Conservation (phyloP, 2,329 filamentous ascomycete species). For the Leptographium lundbergii region DNA sequence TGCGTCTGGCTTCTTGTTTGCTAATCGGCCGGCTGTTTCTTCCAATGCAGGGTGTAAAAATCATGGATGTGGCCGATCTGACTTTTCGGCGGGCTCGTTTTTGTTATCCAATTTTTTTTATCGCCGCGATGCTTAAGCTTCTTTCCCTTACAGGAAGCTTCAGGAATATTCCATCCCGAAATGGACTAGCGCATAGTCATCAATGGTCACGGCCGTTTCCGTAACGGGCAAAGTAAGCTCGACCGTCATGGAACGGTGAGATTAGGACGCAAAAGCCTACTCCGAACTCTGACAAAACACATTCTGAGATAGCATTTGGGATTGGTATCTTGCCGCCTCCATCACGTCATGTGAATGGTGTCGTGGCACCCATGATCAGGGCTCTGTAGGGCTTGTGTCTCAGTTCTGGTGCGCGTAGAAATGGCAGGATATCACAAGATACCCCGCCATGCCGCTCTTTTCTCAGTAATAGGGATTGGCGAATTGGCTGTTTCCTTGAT, state of each 20-base stretch:
- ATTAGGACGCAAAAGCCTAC: no score
- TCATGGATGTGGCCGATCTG: no score
- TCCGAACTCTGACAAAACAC: no score
- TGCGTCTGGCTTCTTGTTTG: not conserved
- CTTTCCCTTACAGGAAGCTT: conserved; percentile 20
- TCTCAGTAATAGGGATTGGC: conserved; percentile 5
- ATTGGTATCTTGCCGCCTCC: no score
- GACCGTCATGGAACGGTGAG: no score
- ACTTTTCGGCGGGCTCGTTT: not conserved
- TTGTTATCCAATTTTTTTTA: not conserved
- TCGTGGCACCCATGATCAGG: not conserved
- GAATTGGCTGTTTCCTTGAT: conserved; percentile 11
- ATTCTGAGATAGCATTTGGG: no score
- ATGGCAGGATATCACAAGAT: not conserved
- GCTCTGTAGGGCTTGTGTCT: not conserved
- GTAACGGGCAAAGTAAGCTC: no score
- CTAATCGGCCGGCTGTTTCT: not conserved
- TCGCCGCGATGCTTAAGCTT: conserved; percentile 7
- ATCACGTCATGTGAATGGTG: not conserved
- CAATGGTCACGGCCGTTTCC: no score
- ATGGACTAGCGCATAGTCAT: conserved; percentile 12
- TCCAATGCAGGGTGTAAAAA: no score
- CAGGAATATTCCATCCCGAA: conserved; percentile 22
- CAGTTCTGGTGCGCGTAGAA: not conserved
- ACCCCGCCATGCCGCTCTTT: not conserved